Evolutionary conservation across 768 basidiomycete species (phyloP), one percentile per base, ranked within the genome.

Genomic region (Collybia mongolica): DNA sequence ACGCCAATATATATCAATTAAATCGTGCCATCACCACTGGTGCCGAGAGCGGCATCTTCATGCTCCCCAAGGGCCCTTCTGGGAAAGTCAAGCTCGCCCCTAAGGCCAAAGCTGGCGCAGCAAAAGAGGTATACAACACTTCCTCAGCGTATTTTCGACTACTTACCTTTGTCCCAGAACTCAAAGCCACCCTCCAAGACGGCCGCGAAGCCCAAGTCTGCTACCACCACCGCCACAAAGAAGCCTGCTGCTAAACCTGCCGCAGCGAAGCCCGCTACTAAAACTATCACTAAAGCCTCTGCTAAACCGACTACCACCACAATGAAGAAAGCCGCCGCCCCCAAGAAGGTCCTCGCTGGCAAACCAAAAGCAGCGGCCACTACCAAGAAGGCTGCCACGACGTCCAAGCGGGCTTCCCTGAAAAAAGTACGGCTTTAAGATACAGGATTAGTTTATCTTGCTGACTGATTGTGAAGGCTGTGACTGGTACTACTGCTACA

Each of bases 1-100:
- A 82, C 40, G 72, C 82, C 22, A 86, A 90, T 69, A 67, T 79
- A 59, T 82, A 77, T 53, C 86, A 88, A 68, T 74, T 95, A 63
- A 82, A 82, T 60, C 80, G 79, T 51, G 90, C 90, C 51, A 89
- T 94, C 66, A 68, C 78, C 38, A 68, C 73, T 46, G 91, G 91
- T 43, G 79, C 80, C 29, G 86, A 89, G 65, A 44, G 39, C 23
- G 71, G 70, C 14, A 54, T 69, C 9, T 74, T 73, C 43, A 53
- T 66, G 2, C 59, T 69, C 29, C 72, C 73, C 60, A 74, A 70
- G 57, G 68, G 75, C 11, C 69, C 76, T 2, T 79, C 80, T 17
- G 85, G 85, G 50, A 82, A 83, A 60, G 78, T 88, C 57, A 86
- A 84, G 69, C 74, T 86, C 11, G 77, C 80, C 2, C 76, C 80